Conservation (phyloP, 2,329 filamentous ascomycete genomes). For the Diplodia mutila region DNA sequence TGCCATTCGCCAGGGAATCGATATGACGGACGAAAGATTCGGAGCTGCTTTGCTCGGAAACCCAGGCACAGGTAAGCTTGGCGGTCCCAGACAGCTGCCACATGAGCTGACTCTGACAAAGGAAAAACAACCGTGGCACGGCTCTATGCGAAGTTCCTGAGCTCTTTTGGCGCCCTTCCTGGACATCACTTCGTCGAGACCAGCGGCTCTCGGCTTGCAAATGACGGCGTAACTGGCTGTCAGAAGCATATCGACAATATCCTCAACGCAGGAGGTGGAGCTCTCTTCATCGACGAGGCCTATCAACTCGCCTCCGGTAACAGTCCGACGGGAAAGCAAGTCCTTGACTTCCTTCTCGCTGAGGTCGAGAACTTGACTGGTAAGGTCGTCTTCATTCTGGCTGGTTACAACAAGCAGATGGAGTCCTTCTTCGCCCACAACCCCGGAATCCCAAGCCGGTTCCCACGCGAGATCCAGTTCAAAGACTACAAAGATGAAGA, state of each 20-base stretch:
- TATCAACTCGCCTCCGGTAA: slow-evolving; percentile 70
- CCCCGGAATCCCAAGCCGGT: slow-evolving; percentile 69
- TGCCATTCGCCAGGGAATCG: slow-evolving; percentile 59
- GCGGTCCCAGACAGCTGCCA: too few relatives aligned
- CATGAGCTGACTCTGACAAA: neutral
- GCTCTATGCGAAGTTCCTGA: slow-evolving; percentile 68
- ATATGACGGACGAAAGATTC: slow-evolving; percentile 63
- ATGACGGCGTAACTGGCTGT: slow-evolving; percentile 62
- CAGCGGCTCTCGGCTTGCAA: slow-evolving; percentile 68
- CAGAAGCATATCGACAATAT: slow-evolving; percentile 63
- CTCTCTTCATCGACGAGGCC: slow-evolving; percentile 77
- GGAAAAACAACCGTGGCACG: slow-evolving; percentile 78
- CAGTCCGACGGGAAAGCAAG: slow-evolving; percentile 60
- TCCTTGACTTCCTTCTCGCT: slow-evolving; percentile 71
- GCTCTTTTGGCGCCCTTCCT: slow-evolving; percentile 64
- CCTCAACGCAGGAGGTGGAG: slow-evolving; percentile 64
- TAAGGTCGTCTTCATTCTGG: slow-evolving; percentile 72
- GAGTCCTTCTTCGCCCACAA: slow-evolving; percentile 77
- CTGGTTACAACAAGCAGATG: slow-evolving; percentile 76
- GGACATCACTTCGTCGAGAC: slow-evolving; percentile 67
- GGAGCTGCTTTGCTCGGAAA: slow-evolving; percentile 70
- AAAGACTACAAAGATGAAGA: slow-evolving; percentile 70
- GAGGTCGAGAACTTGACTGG: slow-evolving; percentile 74
- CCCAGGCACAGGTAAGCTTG: slow-evolving; percentile 66
- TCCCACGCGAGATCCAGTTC: slow-evolving; percentile 69